Evolutionary conservation across 2,329 filamentous ascomycete species (phyloP).

Genomic region (Grosmannia clavigera): DNA sequence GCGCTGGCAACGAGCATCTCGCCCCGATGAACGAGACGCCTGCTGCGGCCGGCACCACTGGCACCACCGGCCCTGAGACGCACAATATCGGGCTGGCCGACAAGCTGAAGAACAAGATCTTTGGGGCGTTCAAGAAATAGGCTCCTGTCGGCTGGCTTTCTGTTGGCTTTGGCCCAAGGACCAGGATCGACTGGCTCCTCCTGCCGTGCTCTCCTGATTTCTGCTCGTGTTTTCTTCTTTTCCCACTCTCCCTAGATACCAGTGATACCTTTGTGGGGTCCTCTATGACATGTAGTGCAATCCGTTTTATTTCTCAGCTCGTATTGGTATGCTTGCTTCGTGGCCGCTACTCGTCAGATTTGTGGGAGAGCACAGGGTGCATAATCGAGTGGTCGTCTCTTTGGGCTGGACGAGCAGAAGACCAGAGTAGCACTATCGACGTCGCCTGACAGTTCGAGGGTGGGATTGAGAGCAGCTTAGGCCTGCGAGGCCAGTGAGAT

Average conservation of each 20-base stretch:
- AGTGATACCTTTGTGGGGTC: background rate
- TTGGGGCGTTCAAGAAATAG: slow-evolving; percentile 36
- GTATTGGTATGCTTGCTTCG: no score
- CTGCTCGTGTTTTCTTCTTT: background rate
- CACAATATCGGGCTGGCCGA: slow-evolving; percentile 35
- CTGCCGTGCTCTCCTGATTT: background rate
- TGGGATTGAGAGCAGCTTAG: no score
- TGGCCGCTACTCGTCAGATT: no score
- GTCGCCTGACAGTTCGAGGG: no score
- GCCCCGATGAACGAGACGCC: slow-evolving; percentile 15
- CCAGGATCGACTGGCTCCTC: no score
- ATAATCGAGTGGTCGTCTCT: no score
- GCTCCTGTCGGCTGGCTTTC: background rate
- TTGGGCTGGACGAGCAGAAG: no score
- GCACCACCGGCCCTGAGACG: background rate
- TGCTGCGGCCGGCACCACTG: slow-evolving; percentile 12
- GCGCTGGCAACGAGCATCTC: slow-evolving; percentile 43
- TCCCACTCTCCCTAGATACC: background rate
- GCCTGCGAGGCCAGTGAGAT: no score
- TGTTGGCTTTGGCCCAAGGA: background rate
- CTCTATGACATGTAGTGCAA: background rate
- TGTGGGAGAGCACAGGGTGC: no score
- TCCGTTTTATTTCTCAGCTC: background rate
- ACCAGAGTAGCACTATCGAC: no score
- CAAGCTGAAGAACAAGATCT: slow-evolving; percentile 44